Percentiles rank a stretch among this genome's conserved stretches.
Conservation (phyloP, 2,329 filamentous ascomycete species). For the Cladosporium sp. region DNA sequence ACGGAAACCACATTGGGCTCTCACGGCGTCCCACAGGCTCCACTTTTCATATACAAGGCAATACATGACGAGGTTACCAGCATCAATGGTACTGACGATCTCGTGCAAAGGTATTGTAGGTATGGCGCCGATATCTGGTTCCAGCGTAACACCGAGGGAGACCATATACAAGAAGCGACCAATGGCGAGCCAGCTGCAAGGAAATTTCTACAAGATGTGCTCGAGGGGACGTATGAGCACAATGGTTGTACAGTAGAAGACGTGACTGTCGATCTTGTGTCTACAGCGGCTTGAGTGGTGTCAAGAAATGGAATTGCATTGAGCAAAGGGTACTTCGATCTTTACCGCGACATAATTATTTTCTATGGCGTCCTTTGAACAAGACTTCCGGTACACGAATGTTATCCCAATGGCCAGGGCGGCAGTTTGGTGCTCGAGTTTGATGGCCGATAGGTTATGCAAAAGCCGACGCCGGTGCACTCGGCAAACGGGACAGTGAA, state of each 20-base stretch:
- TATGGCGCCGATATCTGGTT: constrained; percentile 42
- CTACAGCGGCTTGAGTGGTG: not conserved
- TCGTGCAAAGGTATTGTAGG: constrained; percentile 41
- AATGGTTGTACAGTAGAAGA: constrained; percentile 26
- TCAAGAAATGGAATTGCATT: no score
- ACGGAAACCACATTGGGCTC: constrained; percentile 34
- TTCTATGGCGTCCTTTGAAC: no score
- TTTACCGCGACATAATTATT: no score
- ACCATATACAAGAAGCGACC: constrained; percentile 35
- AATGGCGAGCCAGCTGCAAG: constrained; percentile 34
- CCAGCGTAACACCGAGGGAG: constrained; percentile 42
- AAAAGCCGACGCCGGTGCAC: no score
- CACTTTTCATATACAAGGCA: constrained; percentile 50
- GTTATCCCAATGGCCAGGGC: no score
- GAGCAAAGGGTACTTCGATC: no score
- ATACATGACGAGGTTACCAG: constrained; percentile 44
- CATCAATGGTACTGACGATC: constrained; percentile 41
- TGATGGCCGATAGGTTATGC: no score
- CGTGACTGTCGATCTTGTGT: constrained; percentile 18
- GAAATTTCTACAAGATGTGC: constrained; percentile 21
- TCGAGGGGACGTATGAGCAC: constrained; percentile 22
- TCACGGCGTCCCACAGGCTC: constrained; percentile 44
- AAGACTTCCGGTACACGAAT: no score
- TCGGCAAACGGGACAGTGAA: no score
- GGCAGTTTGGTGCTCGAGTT: no score